Base-by-base conservation (phyloP, 2,329 filamentous ascomycete species). In the Blastomyces parvus region DNA sequence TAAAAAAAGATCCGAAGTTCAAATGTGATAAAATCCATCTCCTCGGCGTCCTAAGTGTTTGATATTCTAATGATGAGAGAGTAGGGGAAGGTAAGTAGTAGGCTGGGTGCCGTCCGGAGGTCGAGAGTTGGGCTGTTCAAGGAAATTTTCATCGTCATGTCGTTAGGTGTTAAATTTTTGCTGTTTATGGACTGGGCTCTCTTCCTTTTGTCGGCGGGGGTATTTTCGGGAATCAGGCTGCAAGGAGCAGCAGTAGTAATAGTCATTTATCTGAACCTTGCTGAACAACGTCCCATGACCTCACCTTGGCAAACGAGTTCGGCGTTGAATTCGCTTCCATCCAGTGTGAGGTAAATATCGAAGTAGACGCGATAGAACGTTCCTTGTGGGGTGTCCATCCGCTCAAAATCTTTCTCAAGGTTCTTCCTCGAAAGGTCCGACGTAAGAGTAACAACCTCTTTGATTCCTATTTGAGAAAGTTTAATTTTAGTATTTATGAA, bases 251-350 rank as follows among this genome's bases (percentile, higher is more conserved):
- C 2, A 40, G 11, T 11, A 40, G n/a, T 36, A 57, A 25, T 17
- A 13, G 36, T 4, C 14, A 57, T n/a, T n/a, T 57, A 88, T 77
- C 85, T 80, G 83, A 97, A 97, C 74, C 91, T 86, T 64, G 93
- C 90, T 67, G 92, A 88, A 84, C 93, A 97, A 67, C 93, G 87
- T 68, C 94, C 94, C 94, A 97, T 99, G 68, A 99, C 91, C 77
- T 97, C 94, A 72, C 94, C 94, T 77, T 99, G 94, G 79, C 94
- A 99, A n/a, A 97, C 93, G 48, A 99, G 82, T 80, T 97, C 94
- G 61, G 94, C 94, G 70, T 94, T 97, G 81, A 99, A 97, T 76
- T 99, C 94, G 61, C 90, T 96, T 27, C 94, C 94, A 72, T 99
- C 94, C 19, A 99, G 87, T 0, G 94, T 97, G 68, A 99, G 85